A percentile compares a stretch with the other conserved stretches of the same genome.
phyloP scores from a whole-genome alignment of 805 yeast species.

The Candida schatavii region DNA sequence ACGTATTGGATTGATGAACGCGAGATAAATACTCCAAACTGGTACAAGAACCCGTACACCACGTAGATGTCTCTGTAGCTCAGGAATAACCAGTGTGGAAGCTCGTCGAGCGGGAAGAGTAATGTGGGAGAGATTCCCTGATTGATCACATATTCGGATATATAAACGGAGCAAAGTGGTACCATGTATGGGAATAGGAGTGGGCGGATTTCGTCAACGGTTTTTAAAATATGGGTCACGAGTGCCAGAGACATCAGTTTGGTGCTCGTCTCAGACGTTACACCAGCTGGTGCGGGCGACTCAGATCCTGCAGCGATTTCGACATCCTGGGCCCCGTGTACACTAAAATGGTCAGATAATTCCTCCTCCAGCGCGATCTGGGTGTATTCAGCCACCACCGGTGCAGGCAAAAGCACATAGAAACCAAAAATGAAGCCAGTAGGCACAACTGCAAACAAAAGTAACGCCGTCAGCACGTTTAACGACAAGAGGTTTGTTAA shows the following conservation, averaged over 20 bases:
- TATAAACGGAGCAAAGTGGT: constrained; percentile 79
- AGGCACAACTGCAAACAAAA: constrained; percentile 57
- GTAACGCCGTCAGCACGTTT: constrained; percentile 51
- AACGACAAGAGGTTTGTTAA: constrained; percentile 68
- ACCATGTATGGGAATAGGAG: constrained; percentile 69
- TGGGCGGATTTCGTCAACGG: constrained; percentile 33
- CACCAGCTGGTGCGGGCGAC: not conserved
- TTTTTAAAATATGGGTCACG: constrained; percentile 15
- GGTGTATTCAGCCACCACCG: constrained; percentile 8
- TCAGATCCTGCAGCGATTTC: not conserved
- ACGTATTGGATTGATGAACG: constrained; percentile 74
- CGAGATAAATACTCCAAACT: constrained; percentile 88
- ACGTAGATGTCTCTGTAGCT: constrained; percentile 85
- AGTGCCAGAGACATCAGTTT: not conserved
- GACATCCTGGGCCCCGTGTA: not conserved
- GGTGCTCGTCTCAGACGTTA: not conserved
- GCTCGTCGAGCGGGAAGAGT: constrained; percentile 65
- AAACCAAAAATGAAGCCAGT: constrained; percentile 43
- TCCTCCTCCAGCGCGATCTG: constrained; percentile 5
- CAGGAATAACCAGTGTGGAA: constrained; percentile 57
- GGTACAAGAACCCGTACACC: constrained; percentile 85
- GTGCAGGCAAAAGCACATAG: constrained; percentile 23
- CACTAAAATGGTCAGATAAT: constrained; percentile 5
- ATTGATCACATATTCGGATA: constrained; percentile 83
- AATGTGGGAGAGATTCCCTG: constrained; percentile 91